A percentile compares a stretch with the other conserved stretches of the same genome.
Conservation (phyloP, 225 moss, liverwort and hornwort genomes). For the Takakia lepidozioides region DNA sequence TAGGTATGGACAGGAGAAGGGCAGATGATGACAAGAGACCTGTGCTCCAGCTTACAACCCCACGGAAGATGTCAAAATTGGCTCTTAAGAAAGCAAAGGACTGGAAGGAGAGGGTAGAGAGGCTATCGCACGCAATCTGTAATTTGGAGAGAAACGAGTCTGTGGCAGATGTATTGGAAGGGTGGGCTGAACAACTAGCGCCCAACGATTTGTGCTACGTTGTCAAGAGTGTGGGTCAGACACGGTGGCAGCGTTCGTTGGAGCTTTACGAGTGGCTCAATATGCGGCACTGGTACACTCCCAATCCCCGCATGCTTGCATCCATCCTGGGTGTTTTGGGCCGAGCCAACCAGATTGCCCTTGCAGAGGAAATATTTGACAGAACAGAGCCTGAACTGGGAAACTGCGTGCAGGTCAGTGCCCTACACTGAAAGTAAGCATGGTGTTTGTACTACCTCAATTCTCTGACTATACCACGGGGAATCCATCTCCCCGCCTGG, state of each 20-base stretch:
- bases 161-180: constrained; percentile 72
- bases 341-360: constrained; percentile 54
- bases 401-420: constrained; percentile 76
- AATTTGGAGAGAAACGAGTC: constrained; percentile 39
- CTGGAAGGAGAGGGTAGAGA: constrained; percentile 63
- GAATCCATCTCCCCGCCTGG: too few species aligned
- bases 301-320: constrained; percentile 86
- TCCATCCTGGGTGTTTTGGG: constrained; percentile 79
- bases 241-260: constrained; percentile 71
- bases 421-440: too few species aligned
- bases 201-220: constrained; percentile 74
- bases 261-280: constrained; percentile 95
- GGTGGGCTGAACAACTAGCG: constrained; percentile 77
- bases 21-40: constrained; percentile 30
- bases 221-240: constrained; percentile 64
- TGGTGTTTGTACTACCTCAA: too few species aligned
- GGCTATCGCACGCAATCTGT: constrained; percentile 60
- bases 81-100: constrained; percentile 70
- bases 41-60: constrained; percentile 17
- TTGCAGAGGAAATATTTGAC: constrained; percentile 71
- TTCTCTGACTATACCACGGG: too few species aligned
- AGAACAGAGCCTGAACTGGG: constrained; percentile 81
- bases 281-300: constrained; percentile 80
- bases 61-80: constrained; percentile 52
- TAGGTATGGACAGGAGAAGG: constrained; percentile 16